phyloP scores from a whole-genome alignment of 2,329 filamentous ascomycete genomes.

The Penicillium nordicum region DNA sequence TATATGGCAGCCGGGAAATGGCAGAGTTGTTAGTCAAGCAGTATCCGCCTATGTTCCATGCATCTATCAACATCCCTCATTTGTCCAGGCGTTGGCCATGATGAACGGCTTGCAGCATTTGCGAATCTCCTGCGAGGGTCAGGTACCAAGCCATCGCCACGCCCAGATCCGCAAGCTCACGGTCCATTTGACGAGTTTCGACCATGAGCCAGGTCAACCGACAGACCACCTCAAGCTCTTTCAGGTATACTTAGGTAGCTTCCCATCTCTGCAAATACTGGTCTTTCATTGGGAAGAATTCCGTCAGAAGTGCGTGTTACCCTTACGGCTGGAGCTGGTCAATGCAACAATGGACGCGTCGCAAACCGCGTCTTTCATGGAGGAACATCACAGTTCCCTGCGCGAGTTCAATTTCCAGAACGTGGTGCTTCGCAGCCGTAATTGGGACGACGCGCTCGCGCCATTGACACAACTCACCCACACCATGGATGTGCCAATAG shows the following conservation, averaged over 20 bases:
- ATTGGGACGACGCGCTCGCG: conserved; percentile 78
- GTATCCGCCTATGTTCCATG: conserved; percentile 85
- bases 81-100: conserved; percentile 69
- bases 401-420: conserved; percentile 78
- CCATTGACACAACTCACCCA: conserved; percentile 54
- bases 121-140: conserved; percentile 71
- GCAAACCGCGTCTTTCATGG: conserved; percentile 57
- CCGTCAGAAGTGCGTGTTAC: conserved; percentile 9
- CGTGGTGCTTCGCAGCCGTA: conserved; percentile 66
- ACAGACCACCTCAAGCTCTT: conserved; percentile 73
- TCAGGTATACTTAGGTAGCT: conserved; percentile 72
- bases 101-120: conserved; percentile 70
- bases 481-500: conserved; percentile 35
- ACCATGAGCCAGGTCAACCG: conserved; percentile 56
- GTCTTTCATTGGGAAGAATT: conserved; percentile 68
- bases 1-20: conserved; percentile 75
- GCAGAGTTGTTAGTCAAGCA: conserved; percentile 80
- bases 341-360: not conserved
- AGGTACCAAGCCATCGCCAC: conserved; percentile 66
- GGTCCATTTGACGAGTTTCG: conserved; percentile 68
- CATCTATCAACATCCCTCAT: conserved; percentile 80
- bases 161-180: conserved; percentile 70
- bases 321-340: conserved; percentile 38
- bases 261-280: conserved; percentile 65
- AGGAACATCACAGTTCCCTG: conserved; percentile 63